Evolutionary conservation across 371 early-diverging fungal genomes (phyloP), one percentile per base, ranked within the genome.

Genomic region (Mucor piriformis): DNA sequence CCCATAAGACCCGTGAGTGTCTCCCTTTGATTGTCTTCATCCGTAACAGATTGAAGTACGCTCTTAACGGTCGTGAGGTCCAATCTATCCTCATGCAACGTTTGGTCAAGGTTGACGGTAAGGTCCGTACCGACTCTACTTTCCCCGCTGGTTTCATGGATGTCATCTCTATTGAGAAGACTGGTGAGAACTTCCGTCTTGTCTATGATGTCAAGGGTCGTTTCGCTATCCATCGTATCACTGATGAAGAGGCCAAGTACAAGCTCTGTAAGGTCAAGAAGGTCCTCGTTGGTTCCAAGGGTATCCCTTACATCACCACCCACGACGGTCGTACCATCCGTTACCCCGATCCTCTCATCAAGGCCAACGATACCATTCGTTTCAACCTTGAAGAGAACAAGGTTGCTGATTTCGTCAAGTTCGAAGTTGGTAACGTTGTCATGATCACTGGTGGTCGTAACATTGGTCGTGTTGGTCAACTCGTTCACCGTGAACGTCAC

Each of bases 81-180:
- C 87, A 86, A 74, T 82, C 89, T 74, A 99, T 99, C 82, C 85
- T 99, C 56, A 95, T 92, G 93, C 96, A 97, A 85, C 94, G 98
- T 75, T 86, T 97, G 69, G 91, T 99, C 82, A 96, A 96, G 90
- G 97, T 99, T 58, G 99, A 99, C 83, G 95, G 95, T 66, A 97
- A 96, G 90, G 97, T 97, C 73, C 93, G 99, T 79, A 98, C 97
- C 59, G 99, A 99, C 85, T 72, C 87, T 65, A 99, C 97, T 80
- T 99, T 88, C 92, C 99, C 99, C 63, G 92, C 99, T 76, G 99
- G 99, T 60, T 95, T 98, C 91, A 96, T 99, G 95, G 94, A 99
- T 87, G 99, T 97, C 69, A 92, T 99, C 86, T 74, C 95, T 74
- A 95, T 99, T 66, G 97, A 98, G 73, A 97, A 96, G 89, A 99